These are phyloP conservation scores for Halenospora varia DNA, from an alignment of 495 filamentous ascomycete genomes.

Conservation along the genomic window DNA sequence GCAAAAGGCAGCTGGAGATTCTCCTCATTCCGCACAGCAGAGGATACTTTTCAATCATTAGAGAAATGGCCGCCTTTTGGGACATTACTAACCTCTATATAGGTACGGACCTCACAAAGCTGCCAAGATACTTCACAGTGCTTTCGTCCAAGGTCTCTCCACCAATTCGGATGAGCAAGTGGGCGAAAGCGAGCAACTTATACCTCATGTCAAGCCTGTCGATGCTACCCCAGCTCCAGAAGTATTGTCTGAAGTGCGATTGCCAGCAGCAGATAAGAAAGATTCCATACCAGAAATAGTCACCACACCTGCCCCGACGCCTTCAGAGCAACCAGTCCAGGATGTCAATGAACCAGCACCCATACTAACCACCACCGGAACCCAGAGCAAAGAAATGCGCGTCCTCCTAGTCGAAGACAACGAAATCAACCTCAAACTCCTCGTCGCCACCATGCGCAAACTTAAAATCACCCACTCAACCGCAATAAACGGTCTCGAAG, in stretches of 20 bases:
- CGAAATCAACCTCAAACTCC: constrained; percentile 67
- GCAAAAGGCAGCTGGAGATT: too few relatives aligned
- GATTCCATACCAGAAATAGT: too few relatives aligned
- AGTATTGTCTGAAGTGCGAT: neutral
- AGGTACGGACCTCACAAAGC: constrained; percentile 59
- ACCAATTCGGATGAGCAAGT: neutral
- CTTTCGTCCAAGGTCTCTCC: constrained; percentile 1
- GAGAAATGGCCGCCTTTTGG: too few relatives aligned
- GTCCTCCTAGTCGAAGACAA: constrained; percentile 75
- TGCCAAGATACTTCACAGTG: constrained; percentile 43
- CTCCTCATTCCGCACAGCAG: too few relatives aligned
- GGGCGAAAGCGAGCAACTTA: neutral
- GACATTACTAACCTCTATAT: constrained; percentile 7
- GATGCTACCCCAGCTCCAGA: neutral
- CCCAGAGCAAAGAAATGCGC: constrained; percentile 27
- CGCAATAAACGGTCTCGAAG: constrained; percentile 41
- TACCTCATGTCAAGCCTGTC: neutral
- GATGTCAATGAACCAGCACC: neutral
- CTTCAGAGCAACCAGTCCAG: too few relatives aligned
- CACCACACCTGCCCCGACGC: neutral
- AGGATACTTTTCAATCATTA: too few relatives aligned
- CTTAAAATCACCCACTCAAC: constrained; percentile 36
- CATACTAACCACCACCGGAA: neutral
- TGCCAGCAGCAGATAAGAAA: neutral
- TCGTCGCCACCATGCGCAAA: constrained; percentile 55